Evolutionary conservation across 192 early-diverging fungal species (phyloP).

Genomic region (Coemansia asiatica): DNA sequence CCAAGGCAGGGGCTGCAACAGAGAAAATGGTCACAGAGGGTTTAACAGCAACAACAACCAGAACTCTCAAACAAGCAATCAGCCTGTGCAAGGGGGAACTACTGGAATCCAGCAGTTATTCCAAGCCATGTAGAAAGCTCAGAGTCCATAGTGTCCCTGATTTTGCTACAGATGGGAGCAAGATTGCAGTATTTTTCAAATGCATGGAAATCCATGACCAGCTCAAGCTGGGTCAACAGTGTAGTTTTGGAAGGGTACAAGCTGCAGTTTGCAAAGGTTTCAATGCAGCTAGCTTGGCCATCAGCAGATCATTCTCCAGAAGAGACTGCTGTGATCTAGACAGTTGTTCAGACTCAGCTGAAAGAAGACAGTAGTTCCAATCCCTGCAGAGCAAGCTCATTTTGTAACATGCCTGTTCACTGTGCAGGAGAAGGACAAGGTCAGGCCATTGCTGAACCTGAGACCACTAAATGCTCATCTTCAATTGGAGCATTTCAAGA

Average conservation of each 20-base stretch:
- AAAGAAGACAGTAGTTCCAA: not conserved
- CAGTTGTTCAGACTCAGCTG: not conserved
- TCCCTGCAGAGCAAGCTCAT: not conserved
- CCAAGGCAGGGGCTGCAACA: too few species aligned
- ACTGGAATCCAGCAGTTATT: too few species aligned
- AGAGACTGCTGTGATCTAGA: not conserved
- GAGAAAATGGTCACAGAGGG: too few species aligned
- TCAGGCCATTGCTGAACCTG: not conserved
- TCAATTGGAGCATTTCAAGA: not conserved
- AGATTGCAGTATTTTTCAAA: not conserved
- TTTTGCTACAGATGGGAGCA: not conserved
- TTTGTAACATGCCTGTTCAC: not conserved
- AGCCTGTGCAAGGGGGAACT: too few species aligned
- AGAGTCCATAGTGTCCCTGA: too few species aligned
- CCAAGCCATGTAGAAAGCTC: too few species aligned
- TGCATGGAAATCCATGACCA: not conserved
- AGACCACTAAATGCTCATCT: not conserved
- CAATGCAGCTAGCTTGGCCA: not conserved
- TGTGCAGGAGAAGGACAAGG: slow-evolving; percentile 3
- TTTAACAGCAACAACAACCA: too few species aligned
- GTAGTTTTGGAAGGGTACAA: not conserved
- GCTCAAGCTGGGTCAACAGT: not conserved
- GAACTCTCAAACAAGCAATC: too few species aligned
- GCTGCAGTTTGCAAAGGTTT: slow-evolving; percentile 7
- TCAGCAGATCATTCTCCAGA: not conserved